Evolutionary conservation across 495 filamentous ascomycete genomes (phyloP), one percentile per base, ranked within the genome.

Genomic region (Letharia columbiana): DNA sequence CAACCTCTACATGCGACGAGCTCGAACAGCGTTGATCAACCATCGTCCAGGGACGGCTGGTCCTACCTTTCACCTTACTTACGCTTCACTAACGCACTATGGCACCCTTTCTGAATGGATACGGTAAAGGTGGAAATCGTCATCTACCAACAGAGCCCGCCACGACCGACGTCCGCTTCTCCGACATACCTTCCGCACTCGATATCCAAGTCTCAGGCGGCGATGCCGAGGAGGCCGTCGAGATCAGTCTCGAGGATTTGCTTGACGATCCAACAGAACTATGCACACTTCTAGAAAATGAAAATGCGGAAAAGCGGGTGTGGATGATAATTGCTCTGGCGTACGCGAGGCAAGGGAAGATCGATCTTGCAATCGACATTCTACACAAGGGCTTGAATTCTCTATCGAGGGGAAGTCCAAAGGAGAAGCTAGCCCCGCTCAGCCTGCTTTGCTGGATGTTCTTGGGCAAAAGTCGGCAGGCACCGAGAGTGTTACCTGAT

Each of bases 251-350:
- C 39, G 87, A 92, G 72, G 89, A 89, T 54, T 87, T 97, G 47
- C 86, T 91, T 49, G 95, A 98, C 71, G 94, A 98, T 71, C 93
- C 93, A 3, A 96, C 91, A 45, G 94, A 98, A 77, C 82, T 98
- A 13, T 98, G 94, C 77, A 91, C 89, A 3, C 80, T 98, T 49
- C 83, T 98, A 62, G 94, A 98, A 75, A 94, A 92, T 67, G 94
- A 98, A 74, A 84, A 86, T 66, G 91, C 91, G 4, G 88, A 88
- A 28, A 87, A 91, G 68, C 88, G 86, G 41, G 93, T 91, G 72
- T 98, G 94, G 94, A 91, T 98, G 81, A 91, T 90, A 18, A 91
- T 97, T 68, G 90, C 94, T 41, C 83, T 97, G 44, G 95, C 93
- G n/a, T 98, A 98, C 72, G 92, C 93, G 37, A 98, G 97, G 77